phyloP scores from a whole-genome alignment of 1,139 yeast species.

The Citeromyces siamensis region DNA sequence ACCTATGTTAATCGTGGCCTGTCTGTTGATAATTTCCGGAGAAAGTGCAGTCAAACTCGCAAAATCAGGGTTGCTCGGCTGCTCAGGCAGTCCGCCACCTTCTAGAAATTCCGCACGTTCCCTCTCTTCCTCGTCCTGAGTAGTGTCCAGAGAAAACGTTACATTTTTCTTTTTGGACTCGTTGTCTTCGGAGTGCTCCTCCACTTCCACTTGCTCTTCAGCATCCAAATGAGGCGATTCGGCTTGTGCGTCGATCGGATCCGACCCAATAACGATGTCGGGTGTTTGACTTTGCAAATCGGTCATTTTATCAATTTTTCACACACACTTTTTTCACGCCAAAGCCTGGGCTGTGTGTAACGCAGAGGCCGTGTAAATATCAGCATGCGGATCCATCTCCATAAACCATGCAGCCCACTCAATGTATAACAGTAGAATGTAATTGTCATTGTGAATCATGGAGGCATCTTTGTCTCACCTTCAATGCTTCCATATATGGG shows the following conservation, averaged over 20 bases:
- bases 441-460: too few species aligned
- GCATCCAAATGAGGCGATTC: conserved; percentile 20
- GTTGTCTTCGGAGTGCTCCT: conserved; percentile 21
- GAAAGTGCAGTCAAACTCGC: conserved; percentile 70
- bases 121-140: conserved; percentile 50
- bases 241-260: conserved; percentile 5
- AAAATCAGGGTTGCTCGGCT: conserved; percentile 83
- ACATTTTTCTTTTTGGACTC: conserved; percentile 58
- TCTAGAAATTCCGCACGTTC: conserved; percentile 85
- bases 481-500: too few species aligned
- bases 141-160: conserved; percentile 66
- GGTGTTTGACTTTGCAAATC: conserved; percentile 83
- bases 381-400: too few species aligned
- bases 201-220: conserved; percentile 24
- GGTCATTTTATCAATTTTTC: conserved; percentile 3
- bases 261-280: conserved; percentile 60
- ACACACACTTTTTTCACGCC: neutral
- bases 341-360: neutral
- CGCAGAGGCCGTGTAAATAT: conserved; percentile 2
- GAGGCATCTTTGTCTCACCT: too few species aligned
- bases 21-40: conserved; percentile 94
- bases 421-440: too few species aligned
- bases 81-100: conserved; percentile 98
- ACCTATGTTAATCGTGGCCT: conserved; percentile 98
- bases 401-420: too few species aligned